Percentiles rank a stretch among this genome's conserved stretches.
These are phyloP conservation scores for Mycena rosella DNA, from an alignment of 768 basidiomycete species.

Conservation along the genomic window DNA sequence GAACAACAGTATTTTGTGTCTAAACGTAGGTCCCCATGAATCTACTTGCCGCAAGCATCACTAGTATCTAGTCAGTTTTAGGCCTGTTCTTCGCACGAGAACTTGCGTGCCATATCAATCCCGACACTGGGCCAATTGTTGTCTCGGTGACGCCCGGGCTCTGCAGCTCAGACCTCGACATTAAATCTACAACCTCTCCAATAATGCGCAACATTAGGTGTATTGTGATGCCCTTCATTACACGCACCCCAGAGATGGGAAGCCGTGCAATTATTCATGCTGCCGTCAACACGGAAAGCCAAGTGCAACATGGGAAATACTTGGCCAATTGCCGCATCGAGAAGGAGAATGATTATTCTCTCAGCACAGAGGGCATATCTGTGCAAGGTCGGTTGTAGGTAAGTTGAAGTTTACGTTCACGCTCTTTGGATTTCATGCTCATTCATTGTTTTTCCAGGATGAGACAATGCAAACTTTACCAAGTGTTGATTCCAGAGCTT, in stretches of 20 bases:
- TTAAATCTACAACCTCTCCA: background rate
- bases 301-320: background rate
- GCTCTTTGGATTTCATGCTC: too few relatives aligned
- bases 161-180: conserved; percentile 5
- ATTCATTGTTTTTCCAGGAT: too few relatives aligned
- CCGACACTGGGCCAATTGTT: background rate
- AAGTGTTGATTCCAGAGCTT: background rate
- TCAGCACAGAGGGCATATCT: background rate
- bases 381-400: conserved; percentile 1
- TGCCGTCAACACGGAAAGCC: background rate
- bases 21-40: background rate
- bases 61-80: background rate
- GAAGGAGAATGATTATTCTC: background rate
- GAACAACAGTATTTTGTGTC: conserved; percentile 3
- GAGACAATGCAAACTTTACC: too few relatives aligned
- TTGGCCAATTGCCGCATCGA: conserved; percentile 7
- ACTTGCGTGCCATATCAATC: background rate
- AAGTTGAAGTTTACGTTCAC: too few relatives aligned
- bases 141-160: background rate
- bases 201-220: background rate
- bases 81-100: background rate
- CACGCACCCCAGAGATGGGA: conserved; percentile 11
- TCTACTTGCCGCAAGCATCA: too few relatives aligned
- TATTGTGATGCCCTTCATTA: background rate
- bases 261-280: conserved; percentile 15